Evolutionary conservation across 2,329 filamentous ascomycete species (phyloP), one percentile per base, ranked within the genome.

Genomic region (Nemania abortiva): DNA sequence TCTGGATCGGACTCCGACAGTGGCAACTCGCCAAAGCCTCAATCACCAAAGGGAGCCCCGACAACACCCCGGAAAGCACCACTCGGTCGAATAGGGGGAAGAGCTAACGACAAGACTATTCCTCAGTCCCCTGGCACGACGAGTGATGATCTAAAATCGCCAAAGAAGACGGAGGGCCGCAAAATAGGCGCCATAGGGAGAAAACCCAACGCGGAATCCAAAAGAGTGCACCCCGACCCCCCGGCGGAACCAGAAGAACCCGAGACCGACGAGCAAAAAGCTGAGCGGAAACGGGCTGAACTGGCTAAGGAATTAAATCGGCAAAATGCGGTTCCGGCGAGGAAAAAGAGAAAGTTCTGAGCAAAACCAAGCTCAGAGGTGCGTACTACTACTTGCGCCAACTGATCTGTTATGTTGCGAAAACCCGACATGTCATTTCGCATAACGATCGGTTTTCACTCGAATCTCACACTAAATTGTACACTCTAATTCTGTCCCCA

Each of bases 261-360:
- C 20, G 77, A 79, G 70, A 75, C 73, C 7, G 74, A 79, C 15
- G 75, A 78, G 59, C 73, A 76, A 31, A 80, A 82, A 65, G 85
- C 86, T 2, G 83, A 87, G 66, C 80, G 84, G 42, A 85, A 83
- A 68, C 81, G 86, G 58, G 81, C 82, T n/a, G 85, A 88, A 71
- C 77, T 87, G 31, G 83, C 85, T 64, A 81, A 79, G 65, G 84
- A 88, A 42, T 77, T 87, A 15, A 83, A 87, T 70, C 83, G 76
- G 67, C 86, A 85, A 73, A 82, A 82, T 2, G 81, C 84, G 0
- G 82, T 82, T 0, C 87, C 87, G 4, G 81, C 80, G 6, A 87
- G 84, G 77, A 89, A 89, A 80, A 89, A 87, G 78, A 81, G 87
- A 52, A 85, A 82, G 59, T 89, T 89, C 69, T 89, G 75, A 77